Percentiles rank a stretch among this genome's conserved stretches.
phyloP scores from a whole-genome alignment of 306 rosid genomes.

The Senna siamea region DNA sequence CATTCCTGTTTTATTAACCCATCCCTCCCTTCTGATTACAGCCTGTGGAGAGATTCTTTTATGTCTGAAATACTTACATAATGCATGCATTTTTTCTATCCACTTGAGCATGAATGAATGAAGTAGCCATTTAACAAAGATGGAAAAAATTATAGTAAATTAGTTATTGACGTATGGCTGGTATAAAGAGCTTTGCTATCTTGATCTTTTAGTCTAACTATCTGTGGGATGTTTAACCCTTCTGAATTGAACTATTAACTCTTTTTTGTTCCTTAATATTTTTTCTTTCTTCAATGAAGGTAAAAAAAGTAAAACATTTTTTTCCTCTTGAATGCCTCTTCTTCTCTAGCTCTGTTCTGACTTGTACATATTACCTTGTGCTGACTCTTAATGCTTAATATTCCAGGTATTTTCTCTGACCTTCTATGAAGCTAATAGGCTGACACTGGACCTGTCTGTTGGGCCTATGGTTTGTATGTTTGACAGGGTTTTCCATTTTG shows the following conservation, averaged over 20 bases:
- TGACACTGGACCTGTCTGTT: slow-evolving; percentile 79
- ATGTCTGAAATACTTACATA: slow-evolving; percentile 16
- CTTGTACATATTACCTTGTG: slow-evolving; percentile 38
- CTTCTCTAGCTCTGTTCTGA: slow-evolving; percentile 33
- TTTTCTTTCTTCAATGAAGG: slow-evolving; percentile 24
- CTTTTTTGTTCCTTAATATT: slow-evolving; percentile 1
- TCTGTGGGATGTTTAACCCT: background rate
- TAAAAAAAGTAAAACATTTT: background rate
- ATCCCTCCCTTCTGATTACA: slow-evolving; percentile 11
- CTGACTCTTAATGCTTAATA: slow-evolving; percentile 75
- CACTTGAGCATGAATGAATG: slow-evolving; percentile 24
- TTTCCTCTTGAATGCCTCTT: slow-evolving; percentile 14
- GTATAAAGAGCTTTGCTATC: slow-evolving; percentile 11
- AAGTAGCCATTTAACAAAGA: slow-evolving; percentile 4
- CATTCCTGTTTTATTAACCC: slow-evolving; percentile 4
- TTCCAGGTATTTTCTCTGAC: slow-evolving; percentile 99
- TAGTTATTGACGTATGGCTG: background rate
- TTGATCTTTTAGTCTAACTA: slow-evolving; percentile 5
- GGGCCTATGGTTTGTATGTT: slow-evolving; percentile 90
- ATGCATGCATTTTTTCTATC: slow-evolving; percentile 29
- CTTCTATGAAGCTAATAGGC: slow-evolving; percentile 89
- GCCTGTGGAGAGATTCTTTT: slow-evolving; percentile 28
- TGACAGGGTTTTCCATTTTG: slow-evolving; percentile 66
- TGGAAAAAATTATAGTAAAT: slow-evolving; percentile 8
- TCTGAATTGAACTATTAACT: slow-evolving; percentile 11